A percentile compares a stretch with the other conserved stretches of the same genome.
These are phyloP conservation scores for Eimeria praecox DNA, from an alignment of 169 alveolate species.

Conservation along the genomic window DNA sequence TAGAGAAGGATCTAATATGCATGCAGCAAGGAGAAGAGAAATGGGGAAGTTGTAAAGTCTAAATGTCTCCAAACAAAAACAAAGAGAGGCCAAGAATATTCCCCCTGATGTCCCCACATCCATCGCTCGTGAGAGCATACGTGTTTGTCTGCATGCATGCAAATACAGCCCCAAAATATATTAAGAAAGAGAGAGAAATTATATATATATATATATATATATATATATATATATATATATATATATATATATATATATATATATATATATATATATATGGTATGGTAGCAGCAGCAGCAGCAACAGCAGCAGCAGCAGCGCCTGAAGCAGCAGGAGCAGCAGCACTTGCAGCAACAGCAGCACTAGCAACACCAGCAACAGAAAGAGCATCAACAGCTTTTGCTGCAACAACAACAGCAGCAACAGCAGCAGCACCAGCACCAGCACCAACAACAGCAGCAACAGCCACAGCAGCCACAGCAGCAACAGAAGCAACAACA, in stretches of 20 bases:
- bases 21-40: neutral
- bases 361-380: neutral
- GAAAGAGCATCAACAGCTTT: neutral
- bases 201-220: too few relatives aligned
- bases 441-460: neutral
- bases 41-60: neutral
- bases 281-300: neutral
- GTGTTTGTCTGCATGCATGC: conserved; percentile 64
- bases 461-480: neutral
- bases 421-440: neutral
- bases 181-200: neutral
- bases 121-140: conserved; percentile 45
- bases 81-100: neutral
- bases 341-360: neutral
- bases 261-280: neutral
- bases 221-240: neutral
- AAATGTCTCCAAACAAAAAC: neutral
- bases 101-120: conserved; percentile 43
- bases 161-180: neutral
- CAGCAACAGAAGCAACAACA: neutral
- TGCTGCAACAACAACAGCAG: neutral
- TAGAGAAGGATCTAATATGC: neutral
- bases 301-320: neutral
- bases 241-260: neutral
- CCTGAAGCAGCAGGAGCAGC: neutral